Conservation (phyloP, 2,329 filamentous ascomycete species). For the Cladosporium sp. region DNA sequence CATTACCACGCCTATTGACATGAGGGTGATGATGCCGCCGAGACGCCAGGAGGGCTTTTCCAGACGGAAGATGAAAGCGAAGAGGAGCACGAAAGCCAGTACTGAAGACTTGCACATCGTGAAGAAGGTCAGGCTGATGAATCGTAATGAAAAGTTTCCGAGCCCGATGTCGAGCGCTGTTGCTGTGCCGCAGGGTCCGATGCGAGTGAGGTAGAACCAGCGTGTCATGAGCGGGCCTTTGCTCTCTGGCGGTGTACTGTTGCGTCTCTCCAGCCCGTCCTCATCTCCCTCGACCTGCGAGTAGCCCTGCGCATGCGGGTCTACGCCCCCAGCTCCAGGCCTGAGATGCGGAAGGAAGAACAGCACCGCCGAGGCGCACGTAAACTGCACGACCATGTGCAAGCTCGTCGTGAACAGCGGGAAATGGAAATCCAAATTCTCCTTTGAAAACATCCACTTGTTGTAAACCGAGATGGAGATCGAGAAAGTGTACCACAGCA, state of each 20-base stretch:
- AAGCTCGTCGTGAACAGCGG: conserved; percentile 92
- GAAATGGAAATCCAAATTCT: conserved; percentile 85
- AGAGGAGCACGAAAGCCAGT: conserved; percentile 89
- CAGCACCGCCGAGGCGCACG: conserved; percentile 73
- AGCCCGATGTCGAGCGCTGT: conserved; percentile 95
- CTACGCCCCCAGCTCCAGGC: conserved; percentile 46
- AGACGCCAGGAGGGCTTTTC: conserved; percentile 85
- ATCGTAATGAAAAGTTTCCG: conserved; percentile 93
- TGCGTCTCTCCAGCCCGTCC: conserved; percentile 4
- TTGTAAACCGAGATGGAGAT: conserved; percentile 97
- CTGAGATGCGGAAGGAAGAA: conserved; percentile 81
- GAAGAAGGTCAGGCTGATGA: conserved; percentile 95
- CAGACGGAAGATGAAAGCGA: conserved; percentile 90
- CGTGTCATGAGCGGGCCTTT: conserved; percentile 73
- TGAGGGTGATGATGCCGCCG: conserved; percentile 81
- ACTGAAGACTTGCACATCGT: conserved; percentile 99
- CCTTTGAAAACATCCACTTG: conserved; percentile 97
- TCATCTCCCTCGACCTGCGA: conserved; percentile 22
- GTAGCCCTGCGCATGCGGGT: conserved; percentile 19
- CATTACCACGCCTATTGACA: conserved; percentile 93
- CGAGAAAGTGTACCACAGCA: conserved; percentile 86
- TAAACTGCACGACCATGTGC: conserved; percentile 95
- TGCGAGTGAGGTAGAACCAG: conserved; percentile 86
- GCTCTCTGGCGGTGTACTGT: conserved; percentile 16
- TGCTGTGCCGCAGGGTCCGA: conserved; percentile 87